Conservation (phyloP, 306 rosid species). For the Cucumis hystrix region DNA sequence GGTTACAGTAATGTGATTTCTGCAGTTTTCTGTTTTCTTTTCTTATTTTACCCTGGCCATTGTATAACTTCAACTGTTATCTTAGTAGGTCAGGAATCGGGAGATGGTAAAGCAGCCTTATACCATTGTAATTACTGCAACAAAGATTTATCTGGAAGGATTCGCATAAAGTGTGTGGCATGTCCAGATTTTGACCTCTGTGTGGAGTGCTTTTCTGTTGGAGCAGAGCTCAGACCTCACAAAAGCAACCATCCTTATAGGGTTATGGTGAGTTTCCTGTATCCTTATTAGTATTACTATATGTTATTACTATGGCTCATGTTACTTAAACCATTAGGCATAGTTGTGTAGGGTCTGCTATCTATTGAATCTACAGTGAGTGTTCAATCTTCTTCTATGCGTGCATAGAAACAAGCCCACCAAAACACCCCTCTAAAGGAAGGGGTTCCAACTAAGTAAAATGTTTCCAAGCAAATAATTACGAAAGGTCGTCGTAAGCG, state of each 20-base stretch:
- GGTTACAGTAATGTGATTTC: constrained; percentile 22
- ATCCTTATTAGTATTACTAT: neutral
- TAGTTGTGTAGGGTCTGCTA: neutral
- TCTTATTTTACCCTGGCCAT: neutral
- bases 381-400: neutral
- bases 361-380: neutral
- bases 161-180: constrained; percentile 30
- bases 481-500: no score
- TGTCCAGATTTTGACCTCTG: constrained; percentile 48
- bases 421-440: no score
- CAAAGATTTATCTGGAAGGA: constrained; percentile 36
- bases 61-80: neutral
- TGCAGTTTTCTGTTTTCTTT: constrained; percentile 1
- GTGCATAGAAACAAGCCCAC: no score
- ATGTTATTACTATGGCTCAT: neutral
- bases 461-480: no score
- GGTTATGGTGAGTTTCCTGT: constrained; percentile 40
- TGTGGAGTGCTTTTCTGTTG: constrained; percentile 39
- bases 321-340: neutral
- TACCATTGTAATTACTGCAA: constrained; percentile 49
- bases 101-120: constrained; percentile 27
- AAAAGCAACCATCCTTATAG: constrained; percentile 34
- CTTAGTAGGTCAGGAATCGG: constrained; percentile 17
- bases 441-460: no score
- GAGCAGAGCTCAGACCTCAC: constrained; percentile 36